Conservation (phyloP, 2,329 filamentous ascomycete genomes). For the Ploettnerulaceae sp. region DNA sequence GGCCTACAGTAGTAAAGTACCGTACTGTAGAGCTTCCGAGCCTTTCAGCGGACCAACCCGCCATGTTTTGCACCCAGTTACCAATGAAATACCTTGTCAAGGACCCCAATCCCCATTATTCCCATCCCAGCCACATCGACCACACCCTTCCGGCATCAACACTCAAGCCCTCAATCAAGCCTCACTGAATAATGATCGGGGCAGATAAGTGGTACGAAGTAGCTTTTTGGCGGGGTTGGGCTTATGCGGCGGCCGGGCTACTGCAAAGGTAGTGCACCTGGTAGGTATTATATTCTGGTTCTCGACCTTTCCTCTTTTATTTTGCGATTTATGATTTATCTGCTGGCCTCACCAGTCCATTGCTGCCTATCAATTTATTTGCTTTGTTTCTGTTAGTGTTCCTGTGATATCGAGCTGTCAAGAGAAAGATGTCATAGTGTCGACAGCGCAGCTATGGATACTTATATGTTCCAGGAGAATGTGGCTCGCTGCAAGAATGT, state of each 20-base stretch:
- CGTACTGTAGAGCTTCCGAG: too few species aligned
- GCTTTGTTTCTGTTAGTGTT: background rate
- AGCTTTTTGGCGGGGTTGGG: slow-evolving; percentile 7
- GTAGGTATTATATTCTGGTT: background rate
- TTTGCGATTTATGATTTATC: background rate
- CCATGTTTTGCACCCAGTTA: too few species aligned
- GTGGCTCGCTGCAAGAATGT: slow-evolving; percentile 29
- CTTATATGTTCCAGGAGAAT: slow-evolving; percentile 34
- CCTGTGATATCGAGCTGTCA: background rate
- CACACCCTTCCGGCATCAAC: too few species aligned
- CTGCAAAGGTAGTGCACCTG: slow-evolving; percentile 7
- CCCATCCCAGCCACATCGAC: too few species aligned
- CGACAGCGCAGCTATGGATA: slow-evolving; percentile 28
- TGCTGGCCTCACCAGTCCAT: background rate
- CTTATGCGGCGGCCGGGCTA: slow-evolving; percentile 1
- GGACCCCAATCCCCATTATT: too few species aligned
- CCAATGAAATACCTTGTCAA: too few species aligned
- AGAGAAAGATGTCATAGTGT: slow-evolving; percentile 5
- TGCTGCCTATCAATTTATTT: background rate
- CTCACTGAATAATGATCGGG: too few species aligned
- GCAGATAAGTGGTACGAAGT: too few species aligned
- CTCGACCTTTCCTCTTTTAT: background rate
- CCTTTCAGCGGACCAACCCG: too few species aligned
- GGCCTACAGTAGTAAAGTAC: too few species aligned
- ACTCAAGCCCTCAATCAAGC: too few species aligned